Conservation (phyloP, 306 rosid genomes). For the Cercis canadensis region DNA sequence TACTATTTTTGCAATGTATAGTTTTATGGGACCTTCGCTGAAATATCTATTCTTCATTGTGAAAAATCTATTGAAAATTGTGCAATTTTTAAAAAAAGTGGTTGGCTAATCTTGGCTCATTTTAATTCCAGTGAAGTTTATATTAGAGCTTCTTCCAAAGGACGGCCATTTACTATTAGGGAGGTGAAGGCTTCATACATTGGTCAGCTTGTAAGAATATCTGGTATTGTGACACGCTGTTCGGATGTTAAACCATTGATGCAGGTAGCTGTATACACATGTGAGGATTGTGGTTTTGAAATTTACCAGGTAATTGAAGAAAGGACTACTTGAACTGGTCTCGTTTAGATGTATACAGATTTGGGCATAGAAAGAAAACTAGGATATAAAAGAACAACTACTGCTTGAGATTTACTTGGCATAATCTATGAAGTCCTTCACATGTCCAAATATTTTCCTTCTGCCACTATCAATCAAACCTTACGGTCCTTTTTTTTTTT, state of each 20-base stretch:
- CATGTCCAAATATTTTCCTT: not conserved
- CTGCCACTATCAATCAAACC: not conserved
- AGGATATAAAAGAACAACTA: conserved; percentile 5
- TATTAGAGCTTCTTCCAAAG: conserved; percentile 86
- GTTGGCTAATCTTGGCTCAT: conserved; percentile 17
- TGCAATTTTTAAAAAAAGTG: not conserved
- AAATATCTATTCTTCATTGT: not conserved
- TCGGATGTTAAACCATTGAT: conserved; percentile 97
- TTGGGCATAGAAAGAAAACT: not conserved
- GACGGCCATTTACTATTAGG: conserved; percentile 88
- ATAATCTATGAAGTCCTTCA: conserved; percentile 2
- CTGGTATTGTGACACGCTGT: conserved; percentile 94
- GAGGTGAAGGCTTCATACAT: conserved; percentile 94
- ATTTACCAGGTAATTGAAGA: conserved; percentile 83
- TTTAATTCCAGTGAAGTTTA: conserved; percentile 80
- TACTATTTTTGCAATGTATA: not conserved
- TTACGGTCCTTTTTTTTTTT: not conserved
- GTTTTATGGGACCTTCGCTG: not conserved
- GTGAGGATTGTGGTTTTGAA: conserved; percentile 98
- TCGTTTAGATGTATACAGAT: not conserved
- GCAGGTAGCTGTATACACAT: conserved; percentile 98
- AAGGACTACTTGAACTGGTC: conserved; percentile 12
- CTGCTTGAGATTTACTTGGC: not conserved
- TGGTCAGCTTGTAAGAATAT: conserved; percentile 92
- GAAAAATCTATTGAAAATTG: not conserved